Conservation (phyloP, 257 asterid genomes). For the Eucommia ulmoides region DNA sequence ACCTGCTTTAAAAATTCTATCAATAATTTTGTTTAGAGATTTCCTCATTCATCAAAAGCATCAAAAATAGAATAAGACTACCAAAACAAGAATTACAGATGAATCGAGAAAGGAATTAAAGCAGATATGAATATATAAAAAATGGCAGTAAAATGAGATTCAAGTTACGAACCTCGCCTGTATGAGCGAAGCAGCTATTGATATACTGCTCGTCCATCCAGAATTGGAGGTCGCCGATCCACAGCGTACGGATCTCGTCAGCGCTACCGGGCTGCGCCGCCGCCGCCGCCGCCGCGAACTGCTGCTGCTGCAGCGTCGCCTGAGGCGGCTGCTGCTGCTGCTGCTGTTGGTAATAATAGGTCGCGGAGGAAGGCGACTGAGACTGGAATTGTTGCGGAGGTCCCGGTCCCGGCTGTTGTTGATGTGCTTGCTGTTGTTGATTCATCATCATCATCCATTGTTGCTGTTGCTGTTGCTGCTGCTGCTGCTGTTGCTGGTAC, state of each 20-base stretch:
- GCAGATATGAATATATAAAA: not conserved
- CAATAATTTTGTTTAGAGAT: too few species aligned
- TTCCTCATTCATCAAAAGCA: too few species aligned
- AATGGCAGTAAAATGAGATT: too few species aligned
- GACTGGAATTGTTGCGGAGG: constrained; percentile 41
- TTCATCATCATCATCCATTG: constrained; percentile 38
- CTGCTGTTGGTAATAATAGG: too few species aligned
- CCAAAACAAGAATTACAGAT: too few species aligned
- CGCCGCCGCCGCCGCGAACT: constrained; percentile 23
- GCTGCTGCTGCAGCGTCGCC: constrained; percentile 31
- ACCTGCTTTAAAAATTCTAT: too few species aligned
- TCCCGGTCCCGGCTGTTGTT: constrained; percentile 35
- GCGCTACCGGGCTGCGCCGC: constrained; percentile 30
- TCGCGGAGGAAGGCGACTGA: not conserved
- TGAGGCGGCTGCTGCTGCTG: constrained; percentile 9
- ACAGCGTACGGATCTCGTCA: constrained; percentile 75
- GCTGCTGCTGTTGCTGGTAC: constrained; percentile 25
- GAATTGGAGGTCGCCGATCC: constrained; percentile 94
- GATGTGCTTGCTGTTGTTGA: constrained; percentile 41
- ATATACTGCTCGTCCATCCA: constrained; percentile 91
- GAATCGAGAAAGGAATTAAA: too few species aligned
- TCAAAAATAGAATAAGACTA: too few species aligned
- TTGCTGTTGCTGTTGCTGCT: constrained; percentile 34
- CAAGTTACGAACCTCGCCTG: constrained; percentile 85
- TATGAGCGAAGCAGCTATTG: constrained; percentile 30